phyloP scores from a whole-genome alignment of 2,329 filamentous ascomycete genomes.

The Stemphylium lycopersici region DNA sequence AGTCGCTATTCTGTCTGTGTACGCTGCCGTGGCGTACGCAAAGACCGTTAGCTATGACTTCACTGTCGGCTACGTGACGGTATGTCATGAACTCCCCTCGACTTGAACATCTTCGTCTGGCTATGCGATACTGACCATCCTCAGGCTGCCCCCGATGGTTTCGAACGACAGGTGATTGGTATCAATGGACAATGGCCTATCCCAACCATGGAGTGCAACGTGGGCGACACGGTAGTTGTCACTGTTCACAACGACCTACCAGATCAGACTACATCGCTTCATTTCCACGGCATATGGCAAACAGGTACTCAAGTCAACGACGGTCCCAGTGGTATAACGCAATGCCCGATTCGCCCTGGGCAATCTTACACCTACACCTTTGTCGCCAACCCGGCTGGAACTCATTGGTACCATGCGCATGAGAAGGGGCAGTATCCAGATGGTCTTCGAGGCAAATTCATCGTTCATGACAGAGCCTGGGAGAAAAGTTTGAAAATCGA shows the following conservation, averaged over 20 bases:
- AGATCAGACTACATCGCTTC: conserved; percentile 39
- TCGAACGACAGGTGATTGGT: conserved; percentile 71
- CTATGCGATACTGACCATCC: neutral
- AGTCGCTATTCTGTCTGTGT: conserved; percentile 4
- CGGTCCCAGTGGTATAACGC: conserved; percentile 78
- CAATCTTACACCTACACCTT: conserved; percentile 71
- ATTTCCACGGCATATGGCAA: conserved; percentile 58
- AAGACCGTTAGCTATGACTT: conserved; percentile 56
- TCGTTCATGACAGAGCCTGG: conserved; percentile 48
- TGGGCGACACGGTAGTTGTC: conserved; percentile 54
- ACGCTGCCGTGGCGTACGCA: conserved; percentile 22
- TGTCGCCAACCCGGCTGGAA: conserved; percentile 58
- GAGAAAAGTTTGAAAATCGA: conserved; percentile 48
- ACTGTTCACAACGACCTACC: conserved; percentile 43
- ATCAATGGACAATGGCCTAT: conserved; percentile 67
- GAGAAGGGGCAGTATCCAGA: conserved; percentile 51
- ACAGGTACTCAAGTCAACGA: conserved; percentile 70
- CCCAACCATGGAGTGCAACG: conserved; percentile 66
- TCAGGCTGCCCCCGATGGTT: conserved; percentile 64
- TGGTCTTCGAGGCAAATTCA: conserved; percentile 48
- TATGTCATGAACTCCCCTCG: neutral
- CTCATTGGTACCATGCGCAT: conserved; percentile 72
- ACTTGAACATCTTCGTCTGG: too few relatives aligned
- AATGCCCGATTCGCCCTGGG: conserved; percentile 63
- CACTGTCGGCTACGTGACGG: conserved; percentile 59